Evolutionary conservation across 805 yeast genomes (phyloP), one percentile per base, ranked within the genome.

Genomic region (Hanseniaspora meyeri): DNA sequence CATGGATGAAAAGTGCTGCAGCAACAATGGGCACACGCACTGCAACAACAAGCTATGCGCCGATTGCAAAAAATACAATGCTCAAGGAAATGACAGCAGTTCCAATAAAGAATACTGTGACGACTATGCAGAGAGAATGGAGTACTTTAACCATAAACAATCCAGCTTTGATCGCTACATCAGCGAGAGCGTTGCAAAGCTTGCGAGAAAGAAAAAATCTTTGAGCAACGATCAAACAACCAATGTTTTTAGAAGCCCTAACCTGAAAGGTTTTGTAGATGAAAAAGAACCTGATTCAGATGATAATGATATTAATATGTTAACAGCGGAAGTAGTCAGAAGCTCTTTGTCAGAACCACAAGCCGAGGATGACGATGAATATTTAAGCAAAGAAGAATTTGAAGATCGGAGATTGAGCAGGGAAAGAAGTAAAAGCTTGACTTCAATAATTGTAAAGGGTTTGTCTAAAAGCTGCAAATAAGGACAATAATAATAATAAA

Each of bases 91-190:
- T 5, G 53, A 43, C 9, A 48, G 34, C 39, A 40, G 46, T 27
- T 20, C 24, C 3, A 43, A 34, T 5, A 32, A 24, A 27, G 51
- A 46, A 3, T 38, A 32, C 14, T 24, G 46, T 27, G 49, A 34
- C 20, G 59, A 40, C 7, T 47, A 46, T 50, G 48, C 47, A 8
- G 59, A 57, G n/a, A 43, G 49, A 34, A 48, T 49, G 42, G 59
- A 50, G 2, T 50, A 56, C 24, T 45, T 43, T 20, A 43, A 56
- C 24, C 45, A 46, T 11, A 45, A n/a, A 27, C 46, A 39, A 31
- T 27, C 56, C 2, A 46, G 46, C 31, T 52, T 52, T 52, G 56
- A 52, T 37, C 40, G 37, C 9, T 52, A 45, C 34, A 7, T 46
- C 2, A 31, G 16, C 4, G 37, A 31, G 4, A 16, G 29, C 4